Evolutionary conservation across 2,329 filamentous ascomycete species (phyloP).

Genomic region (Helotiales sp.): DNA sequence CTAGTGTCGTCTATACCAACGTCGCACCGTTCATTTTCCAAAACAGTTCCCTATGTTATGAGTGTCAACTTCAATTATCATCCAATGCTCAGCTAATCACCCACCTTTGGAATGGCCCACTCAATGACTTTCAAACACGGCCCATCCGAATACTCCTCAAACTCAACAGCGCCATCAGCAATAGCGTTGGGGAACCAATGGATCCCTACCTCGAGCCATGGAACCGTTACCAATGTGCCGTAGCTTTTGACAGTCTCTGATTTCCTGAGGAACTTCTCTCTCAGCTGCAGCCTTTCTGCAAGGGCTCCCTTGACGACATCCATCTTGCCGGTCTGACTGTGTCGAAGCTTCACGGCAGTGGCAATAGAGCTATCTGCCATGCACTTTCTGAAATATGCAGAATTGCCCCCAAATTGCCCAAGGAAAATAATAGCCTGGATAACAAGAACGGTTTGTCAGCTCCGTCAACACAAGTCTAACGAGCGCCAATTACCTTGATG

Average conservation of each 20-base stretch:
- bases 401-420: conserved; percentile 27
- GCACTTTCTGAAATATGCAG: conserved; percentile 22
- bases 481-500: not conserved
- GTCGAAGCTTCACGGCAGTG: conserved; percentile 6
- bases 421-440: conserved; percentile 21
- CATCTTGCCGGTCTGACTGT: conserved; percentile 23
- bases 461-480: too few relatives aligned
- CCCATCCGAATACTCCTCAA: not conserved
- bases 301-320: conserved; percentile 23
- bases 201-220: not conserved
- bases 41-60: conserved; percentile 2
- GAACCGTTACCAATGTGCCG: conserved; percentile 16
- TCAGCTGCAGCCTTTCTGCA: conserved; percentile 5
- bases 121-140: conserved; percentile 18
- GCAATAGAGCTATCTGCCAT: conserved; percentile 18
- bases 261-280: conserved; percentile 15
- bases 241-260: conserved; percentile 21
- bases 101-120: conserved; percentile 25
- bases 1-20: conserved; percentile 6
- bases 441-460: not conserved
- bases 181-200: conserved; percentile 5
- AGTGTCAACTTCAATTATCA: not conserved
- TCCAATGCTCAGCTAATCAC: not conserved
- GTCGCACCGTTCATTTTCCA: conserved; percentile 14
- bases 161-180: conserved; percentile 11